These are phyloP conservation scores for Starmerella stigmatis DNA, from an alignment of 805 yeast genomes.

Conservation along the genomic window DNA sequence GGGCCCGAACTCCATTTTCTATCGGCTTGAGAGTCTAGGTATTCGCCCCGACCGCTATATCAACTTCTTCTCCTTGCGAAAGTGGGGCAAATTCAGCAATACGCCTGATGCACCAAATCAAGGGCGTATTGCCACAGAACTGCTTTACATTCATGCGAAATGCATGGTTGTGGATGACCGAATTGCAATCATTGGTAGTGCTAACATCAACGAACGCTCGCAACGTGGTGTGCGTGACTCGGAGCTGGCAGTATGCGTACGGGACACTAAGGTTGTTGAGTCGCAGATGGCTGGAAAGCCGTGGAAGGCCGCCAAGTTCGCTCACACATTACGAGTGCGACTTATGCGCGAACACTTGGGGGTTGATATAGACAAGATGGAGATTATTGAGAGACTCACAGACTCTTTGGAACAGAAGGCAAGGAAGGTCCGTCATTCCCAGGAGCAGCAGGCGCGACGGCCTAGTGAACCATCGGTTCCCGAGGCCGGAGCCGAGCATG, in stretches of 20 bases:
- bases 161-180: conserved; percentile 87
- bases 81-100: conserved; percentile 88
- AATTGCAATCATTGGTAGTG: conserved; percentile 90
- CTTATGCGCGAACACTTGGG: conserved; percentile 97
- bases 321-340: conserved; percentile 78
- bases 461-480: not conserved
- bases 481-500: not conserved
- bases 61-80: conserved; percentile 80
- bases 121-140: conserved; percentile 66
- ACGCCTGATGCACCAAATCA: conserved; percentile 15
- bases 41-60: conserved; percentile 84
- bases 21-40: conserved; percentile 64
- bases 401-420: conserved; percentile 10
- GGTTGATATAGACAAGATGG: conserved; percentile 42
- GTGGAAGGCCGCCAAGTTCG: conserved; percentile 73
- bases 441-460: not conserved
- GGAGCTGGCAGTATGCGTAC: conserved; percentile 78
- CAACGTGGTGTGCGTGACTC: conserved; percentile 92
- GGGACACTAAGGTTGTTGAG: conserved; percentile 51
- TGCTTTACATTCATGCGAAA: conserved; percentile 87
- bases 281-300: conserved; percentile 72
- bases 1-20: conserved; percentile 80
- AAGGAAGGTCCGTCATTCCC: not conserved
- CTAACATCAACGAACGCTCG: conserved; percentile 92
- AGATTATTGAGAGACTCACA: conserved; percentile 23